Base-by-base conservation (phyloP, 1,284 basidiomycete species). In the Pseudozyma tsukubaensis region DNA sequence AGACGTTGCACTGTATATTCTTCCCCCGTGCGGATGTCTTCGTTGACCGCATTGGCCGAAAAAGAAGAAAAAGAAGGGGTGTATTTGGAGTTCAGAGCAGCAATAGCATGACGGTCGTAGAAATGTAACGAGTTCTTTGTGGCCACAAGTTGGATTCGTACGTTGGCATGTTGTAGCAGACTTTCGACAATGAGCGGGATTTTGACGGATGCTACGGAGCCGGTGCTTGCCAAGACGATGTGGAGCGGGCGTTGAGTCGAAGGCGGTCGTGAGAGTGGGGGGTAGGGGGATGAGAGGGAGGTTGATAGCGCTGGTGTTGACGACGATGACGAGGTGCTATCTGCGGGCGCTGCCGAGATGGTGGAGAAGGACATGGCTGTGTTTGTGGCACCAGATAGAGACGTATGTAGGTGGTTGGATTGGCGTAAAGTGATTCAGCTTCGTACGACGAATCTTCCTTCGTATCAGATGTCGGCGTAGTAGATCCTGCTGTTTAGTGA, bases 201-300 rank as follows among this genome's bases (percentile, higher is more conserved):
- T 83, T 98, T 98, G 80, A 99, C 89, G 55, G 93, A 93, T 0
- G 96, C 96, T 0, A 99, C 96, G 77, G 93, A 96, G 12, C 96
- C 95, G 0, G 94, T 93, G 0, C 92, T 90, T 53, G 96, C 91
- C 43, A 99, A 86, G 7, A 98, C 86, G 40, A 97, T 89, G 82
- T 97, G 87, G 47, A 75, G 57, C 11, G 78, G 81, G 44, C 77
- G 63, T 5, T 54, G 51, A 1, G 36, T 5, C 0, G 62, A 71
- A 0, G 82, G 82, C 4, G 82, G 82, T 9, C 19, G 18, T 0
- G 61, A 24, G 0, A 84, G 58, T 1, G 73, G 48, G 1, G 76
- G 48, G 42, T 80, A 81, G 3, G 76, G 72, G 11, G 81, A 82
- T 19, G 44, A 70, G 11, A 84, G 69, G 18, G 82, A 84, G 0